Conservation (phyloP, 345 rosid genomes). For the Syzygium aromaticum region DNA sequence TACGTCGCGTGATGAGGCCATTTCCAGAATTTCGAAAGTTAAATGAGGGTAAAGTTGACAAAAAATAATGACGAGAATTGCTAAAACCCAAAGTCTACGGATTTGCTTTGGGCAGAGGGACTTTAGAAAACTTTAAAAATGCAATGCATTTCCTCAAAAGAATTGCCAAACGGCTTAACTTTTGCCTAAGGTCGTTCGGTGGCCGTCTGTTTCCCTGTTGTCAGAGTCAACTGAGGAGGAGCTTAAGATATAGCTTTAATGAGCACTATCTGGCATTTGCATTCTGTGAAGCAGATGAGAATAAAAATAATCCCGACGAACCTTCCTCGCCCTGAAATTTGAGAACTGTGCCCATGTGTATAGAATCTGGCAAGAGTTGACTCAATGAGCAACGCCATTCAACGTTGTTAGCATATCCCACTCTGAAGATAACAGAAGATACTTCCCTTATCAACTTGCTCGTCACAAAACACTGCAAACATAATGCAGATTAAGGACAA, state of each 20-base stretch:
- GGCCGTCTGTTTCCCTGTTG: neutral
- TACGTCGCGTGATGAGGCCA: rapidly evolving
- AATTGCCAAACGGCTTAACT: neutral
- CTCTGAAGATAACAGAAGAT: neutral
- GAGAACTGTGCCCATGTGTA: neutral
- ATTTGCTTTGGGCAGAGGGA: too few relatives aligned
- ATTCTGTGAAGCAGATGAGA: neutral
- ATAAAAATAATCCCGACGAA: neutral
- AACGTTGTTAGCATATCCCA: neutral
- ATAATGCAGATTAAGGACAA: neutral
- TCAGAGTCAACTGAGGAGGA: neutral
- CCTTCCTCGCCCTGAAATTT: neutral
- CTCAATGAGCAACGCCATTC: neutral
- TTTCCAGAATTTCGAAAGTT: too few relatives aligned
- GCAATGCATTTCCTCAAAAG: neutral
- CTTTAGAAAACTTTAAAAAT: too few relatives aligned
- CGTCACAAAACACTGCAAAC: neutral
- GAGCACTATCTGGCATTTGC: neutral
- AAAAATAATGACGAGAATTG: neutral
- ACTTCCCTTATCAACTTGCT: neutral
- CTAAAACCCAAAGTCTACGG: too few relatives aligned
- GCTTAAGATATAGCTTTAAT: neutral
- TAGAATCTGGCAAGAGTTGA: neutral
- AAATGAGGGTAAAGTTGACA: too few relatives aligned
- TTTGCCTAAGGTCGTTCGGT: neutral